These are phyloP conservation scores for Lumnitzera racemosa DNA, from an alignment of 345 rosid genomes.

Conservation along the genomic window DNA sequence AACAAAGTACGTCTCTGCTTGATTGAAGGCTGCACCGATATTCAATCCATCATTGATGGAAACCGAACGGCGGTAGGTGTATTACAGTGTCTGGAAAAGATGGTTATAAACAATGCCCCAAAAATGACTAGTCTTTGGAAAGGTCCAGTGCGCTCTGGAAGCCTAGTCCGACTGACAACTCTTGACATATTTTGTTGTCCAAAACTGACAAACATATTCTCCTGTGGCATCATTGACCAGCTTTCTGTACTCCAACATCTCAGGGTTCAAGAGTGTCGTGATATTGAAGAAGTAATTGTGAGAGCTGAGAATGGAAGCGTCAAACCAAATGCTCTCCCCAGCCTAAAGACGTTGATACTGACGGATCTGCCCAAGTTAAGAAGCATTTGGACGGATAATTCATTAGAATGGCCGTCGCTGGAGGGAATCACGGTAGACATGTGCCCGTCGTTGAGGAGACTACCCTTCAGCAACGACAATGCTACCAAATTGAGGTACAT, in stretches of 20 bases:
- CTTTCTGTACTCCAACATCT: conserved; percentile 16
- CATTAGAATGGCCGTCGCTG: conserved; percentile 18
- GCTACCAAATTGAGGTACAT: conserved; percentile 11
- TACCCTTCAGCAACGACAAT: conserved; percentile 16
- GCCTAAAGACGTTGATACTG: conserved; percentile 17
- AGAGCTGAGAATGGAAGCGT: neutral
- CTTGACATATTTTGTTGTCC: conserved; percentile 14
- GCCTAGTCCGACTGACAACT: conserved; percentile 16
- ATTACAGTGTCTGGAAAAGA: conserved; percentile 12
- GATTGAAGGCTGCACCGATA: conserved; percentile 15
- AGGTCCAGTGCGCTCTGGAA: conserved; percentile 13
- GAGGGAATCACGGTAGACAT: conserved; percentile 4
- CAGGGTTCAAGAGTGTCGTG: conserved; percentile 15
- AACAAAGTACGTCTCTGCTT: conserved; percentile 12
- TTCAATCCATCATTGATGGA: conserved; percentile 10
- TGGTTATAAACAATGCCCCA: conserved; percentile 8
- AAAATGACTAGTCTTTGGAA: conserved; percentile 15
- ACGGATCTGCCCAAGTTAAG: conserved; percentile 17
- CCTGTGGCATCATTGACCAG: conserved; percentile 10
- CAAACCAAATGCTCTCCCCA: conserved; percentile 9
- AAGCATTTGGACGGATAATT: conserved; percentile 11
- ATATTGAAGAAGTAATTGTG: conserved; percentile 16
- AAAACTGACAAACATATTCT: conserved; percentile 13
- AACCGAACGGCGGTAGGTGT: neutral
- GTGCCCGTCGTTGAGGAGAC: conserved; percentile 13